Percentiles rank a stretch among this genome's conserved stretches.
These are phyloP conservation scores for Cicer arietinum DNA, from an alignment of 306 rosid species.

Conservation along the genomic window DNA sequence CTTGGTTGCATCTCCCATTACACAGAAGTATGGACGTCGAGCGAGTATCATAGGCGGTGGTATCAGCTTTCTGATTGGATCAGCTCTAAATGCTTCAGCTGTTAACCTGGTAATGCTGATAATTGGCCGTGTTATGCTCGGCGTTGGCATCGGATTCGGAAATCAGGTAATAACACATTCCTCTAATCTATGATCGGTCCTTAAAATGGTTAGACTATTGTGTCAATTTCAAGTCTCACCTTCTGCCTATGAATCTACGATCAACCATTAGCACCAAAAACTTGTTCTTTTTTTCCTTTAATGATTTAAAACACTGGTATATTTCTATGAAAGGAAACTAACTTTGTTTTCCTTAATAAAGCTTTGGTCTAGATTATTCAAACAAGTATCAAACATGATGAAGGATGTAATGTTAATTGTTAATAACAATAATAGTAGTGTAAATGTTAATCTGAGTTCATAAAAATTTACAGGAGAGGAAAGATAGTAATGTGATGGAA, in stretches of 20 bases:
- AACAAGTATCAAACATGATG: not conserved
- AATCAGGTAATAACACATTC: slow-evolving; percentile 68
- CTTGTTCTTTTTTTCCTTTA: not conserved
- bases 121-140: slow-evolving; percentile 88
- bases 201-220: not conserved
- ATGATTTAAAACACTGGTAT: not conserved
- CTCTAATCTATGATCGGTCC: slow-evolving; percentile 14
- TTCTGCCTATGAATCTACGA: not conserved
- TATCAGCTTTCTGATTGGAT: slow-evolving; percentile 70
- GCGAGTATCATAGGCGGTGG: slow-evolving; percentile 79
- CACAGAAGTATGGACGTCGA: slow-evolving; percentile 76
- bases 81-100: slow-evolving; percentile 73
- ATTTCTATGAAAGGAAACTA: not conserved
- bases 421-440: not conserved
- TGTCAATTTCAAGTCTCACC: not conserved
- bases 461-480: slow-evolving; percentile 16
- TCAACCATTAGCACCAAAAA: slow-evolving; percentile 11
- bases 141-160: slow-evolving; percentile 94
- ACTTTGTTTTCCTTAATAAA: not conserved
- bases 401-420: not conserved
- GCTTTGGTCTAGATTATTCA: slow-evolving; percentile 6
- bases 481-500: slow-evolving; percentile 40
- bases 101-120: slow-evolving; percentile 73
- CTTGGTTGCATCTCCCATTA: slow-evolving; percentile 76
- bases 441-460: not conserved